A percentile compares a stretch with the other conserved stretches of the same genome.
phyloP scores from a whole-genome alignment of 192 early-diverging fungal genomes.

The Gamsiella multidivaricata region DNA sequence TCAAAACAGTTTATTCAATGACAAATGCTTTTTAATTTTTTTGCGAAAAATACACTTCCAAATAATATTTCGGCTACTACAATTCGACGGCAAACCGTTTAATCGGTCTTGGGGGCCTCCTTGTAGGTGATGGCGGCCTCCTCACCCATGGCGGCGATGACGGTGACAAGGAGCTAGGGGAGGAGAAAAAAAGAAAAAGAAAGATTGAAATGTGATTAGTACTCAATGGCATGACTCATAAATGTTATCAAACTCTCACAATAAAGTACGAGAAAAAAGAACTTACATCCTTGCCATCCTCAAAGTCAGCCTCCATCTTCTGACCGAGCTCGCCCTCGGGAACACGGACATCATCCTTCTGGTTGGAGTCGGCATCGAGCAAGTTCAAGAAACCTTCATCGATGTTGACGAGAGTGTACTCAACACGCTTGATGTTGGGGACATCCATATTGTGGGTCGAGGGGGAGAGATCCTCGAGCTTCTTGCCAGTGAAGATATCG shows the following conservation, averaged over 20 bases:
- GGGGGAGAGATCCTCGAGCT: constrained; percentile 99
- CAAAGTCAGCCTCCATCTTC: constrained; percentile 78
- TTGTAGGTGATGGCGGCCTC: constrained; percentile 87
- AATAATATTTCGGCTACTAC: constrained; percentile 8
- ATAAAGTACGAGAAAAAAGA: not conserved
- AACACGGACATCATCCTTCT: constrained; percentile 97
- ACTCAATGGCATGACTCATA: no score
- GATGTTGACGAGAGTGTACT: constrained; percentile 88
- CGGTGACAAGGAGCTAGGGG: constrained; percentile 82
- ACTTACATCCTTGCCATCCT: constrained; percentile 61
- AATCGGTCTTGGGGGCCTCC: constrained; percentile 71
- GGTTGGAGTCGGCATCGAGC: constrained; percentile 79
- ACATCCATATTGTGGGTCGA: constrained; percentile 99
- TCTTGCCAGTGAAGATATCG: constrained; percentile 99
- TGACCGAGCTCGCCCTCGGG: constrained; percentile 86
- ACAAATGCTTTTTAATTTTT: constrained; percentile 39
- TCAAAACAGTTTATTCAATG: constrained; percentile 19
- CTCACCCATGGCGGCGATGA: constrained; percentile 92
- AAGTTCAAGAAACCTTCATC: constrained; percentile 92
- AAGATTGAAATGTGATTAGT: no score
- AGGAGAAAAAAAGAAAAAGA: not conserved
- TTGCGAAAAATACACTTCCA: constrained; percentile 17
- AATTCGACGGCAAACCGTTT: constrained; percentile 13
- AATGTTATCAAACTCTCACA: no score
- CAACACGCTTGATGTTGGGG: constrained; percentile 89